Conservation (phyloP, 2,329 filamentous ascomycete species). For the Aspergillus transmontanensis region DNA sequence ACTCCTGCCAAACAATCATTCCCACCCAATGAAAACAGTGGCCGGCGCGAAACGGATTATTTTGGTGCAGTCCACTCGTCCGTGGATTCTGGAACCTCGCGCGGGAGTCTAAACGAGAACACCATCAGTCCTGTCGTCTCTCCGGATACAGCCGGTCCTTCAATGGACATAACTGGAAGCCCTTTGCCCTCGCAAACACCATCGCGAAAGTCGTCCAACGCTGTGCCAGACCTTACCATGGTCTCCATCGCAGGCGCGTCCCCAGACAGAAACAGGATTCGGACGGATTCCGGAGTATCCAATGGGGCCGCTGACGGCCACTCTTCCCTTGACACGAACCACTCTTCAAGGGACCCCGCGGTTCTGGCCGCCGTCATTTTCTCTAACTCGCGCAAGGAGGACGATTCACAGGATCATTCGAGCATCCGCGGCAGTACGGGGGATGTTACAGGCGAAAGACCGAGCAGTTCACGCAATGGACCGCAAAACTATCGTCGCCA, state of each 20-base stretch:
- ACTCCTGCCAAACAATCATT: constrained; percentile 16
- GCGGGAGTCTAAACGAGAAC: constrained; percentile 33
- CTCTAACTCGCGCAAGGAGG: constrained; percentile 23
- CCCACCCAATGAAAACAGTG: constrained; percentile 7
- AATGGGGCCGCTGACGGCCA: constrained; percentile 15
- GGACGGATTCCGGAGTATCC: constrained; percentile 5
- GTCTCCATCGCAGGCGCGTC: constrained; percentile 27
- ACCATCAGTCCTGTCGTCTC: constrained; percentile 37
- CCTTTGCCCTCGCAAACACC: constrained; percentile 23
- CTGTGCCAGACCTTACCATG: constrained; percentile 31
- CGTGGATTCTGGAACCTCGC: constrained; percentile 15
- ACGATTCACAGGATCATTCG: constrained; percentile 16
- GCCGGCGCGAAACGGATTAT: constrained; percentile 17
- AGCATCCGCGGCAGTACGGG: constrained; percentile 14
- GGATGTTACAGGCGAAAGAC: constrained; percentile 26
- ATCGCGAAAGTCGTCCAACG: constrained; percentile 36
- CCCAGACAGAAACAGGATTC: constrained; percentile 17
- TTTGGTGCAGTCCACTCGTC: constrained; percentile 22
- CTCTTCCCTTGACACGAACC: constrained; percentile 13
- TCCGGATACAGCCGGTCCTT: constrained; percentile 37
- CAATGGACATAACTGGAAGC: constrained; percentile 38
- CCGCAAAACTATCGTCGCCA: constrained; percentile 26
- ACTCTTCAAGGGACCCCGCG: constrained; percentile 27
- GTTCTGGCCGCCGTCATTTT: constrained; percentile 32
- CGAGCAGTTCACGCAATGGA: constrained; percentile 34